A percentile compares a stretch with the other conserved stretches of the same genome.
Conservation (phyloP, 1,284 basidiomycete species). For the Athelia psychrophila region DNA sequence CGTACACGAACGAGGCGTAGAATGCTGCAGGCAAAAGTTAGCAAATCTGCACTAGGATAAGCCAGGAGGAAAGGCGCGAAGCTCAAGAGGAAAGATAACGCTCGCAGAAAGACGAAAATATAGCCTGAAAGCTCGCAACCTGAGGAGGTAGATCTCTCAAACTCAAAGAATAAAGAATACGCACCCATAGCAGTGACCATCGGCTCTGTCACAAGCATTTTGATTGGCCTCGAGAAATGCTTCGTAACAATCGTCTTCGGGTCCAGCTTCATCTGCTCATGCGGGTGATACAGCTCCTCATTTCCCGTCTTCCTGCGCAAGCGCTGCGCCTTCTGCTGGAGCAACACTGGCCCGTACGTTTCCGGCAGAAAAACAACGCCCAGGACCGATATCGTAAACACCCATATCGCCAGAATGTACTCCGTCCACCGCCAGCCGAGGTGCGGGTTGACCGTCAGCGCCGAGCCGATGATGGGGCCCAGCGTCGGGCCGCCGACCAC, state of each 20-base stretch:
- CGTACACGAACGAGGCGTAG: neutral
- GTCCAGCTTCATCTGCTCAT: neutral
- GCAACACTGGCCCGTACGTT: constrained; percentile 28
- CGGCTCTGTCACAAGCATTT: neutral
- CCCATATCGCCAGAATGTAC: constrained; percentile 24
- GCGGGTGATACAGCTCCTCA: neutral
- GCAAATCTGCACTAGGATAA: too few relatives aligned
- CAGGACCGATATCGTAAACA: constrained; percentile 3
- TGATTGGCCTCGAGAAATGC: too few relatives aligned
- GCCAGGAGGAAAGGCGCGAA: neutral
- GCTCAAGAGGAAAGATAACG: neutral
- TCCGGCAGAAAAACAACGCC: constrained; percentile 29
- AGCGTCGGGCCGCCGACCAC: constrained; percentile 21
- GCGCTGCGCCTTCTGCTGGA: constrained; percentile 24
- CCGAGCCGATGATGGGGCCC: constrained; percentile 23
- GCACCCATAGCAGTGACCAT: neutral
- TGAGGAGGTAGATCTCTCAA: too few relatives aligned
- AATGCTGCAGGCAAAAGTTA: neutral
- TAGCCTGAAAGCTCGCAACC: neutral
- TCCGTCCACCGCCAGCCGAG: constrained; percentile 34
- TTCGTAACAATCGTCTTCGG: neutral
- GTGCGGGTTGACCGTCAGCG: constrained; percentile 8
- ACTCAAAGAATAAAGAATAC: neutral
- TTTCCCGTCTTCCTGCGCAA: constrained; percentile 11
- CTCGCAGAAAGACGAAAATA: neutral